Evolutionary conservation across 1,284 basidiomycete genomes (phyloP).

Genomic region (Neotropicomus parvogracilis): DNA sequence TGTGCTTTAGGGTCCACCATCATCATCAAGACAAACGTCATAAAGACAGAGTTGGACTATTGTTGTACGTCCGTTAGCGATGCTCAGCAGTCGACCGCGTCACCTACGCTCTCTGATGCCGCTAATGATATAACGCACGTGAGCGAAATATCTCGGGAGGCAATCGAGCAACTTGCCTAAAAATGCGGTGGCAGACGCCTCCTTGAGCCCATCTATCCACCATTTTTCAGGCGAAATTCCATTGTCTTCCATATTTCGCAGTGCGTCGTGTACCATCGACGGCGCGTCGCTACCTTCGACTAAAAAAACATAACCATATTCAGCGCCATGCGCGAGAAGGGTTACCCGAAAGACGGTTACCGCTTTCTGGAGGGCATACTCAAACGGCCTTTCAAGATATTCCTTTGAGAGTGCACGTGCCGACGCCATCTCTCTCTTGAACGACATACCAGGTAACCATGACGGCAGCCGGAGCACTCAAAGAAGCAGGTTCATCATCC

Average conservation of each 20-base stretch:
- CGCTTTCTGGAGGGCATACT: not conserved
- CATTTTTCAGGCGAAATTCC: not conserved
- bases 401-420: not conserved
- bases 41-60: not conserved
- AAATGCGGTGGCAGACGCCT: not conserved
- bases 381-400: not conserved
- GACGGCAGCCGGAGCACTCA: slow-evolving; percentile 2
- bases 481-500: not conserved
- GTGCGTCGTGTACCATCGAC: slow-evolving; percentile 6
- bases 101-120: not conserved
- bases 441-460: slow-evolving; percentile 14
- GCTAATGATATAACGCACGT: not conserved
- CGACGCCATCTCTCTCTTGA: not conserved
- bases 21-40: not conserved
- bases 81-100: not conserved
- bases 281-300: not conserved
- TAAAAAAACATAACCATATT: not conserved
- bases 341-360: not conserved
- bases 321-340: not conserved
- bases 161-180: not conserved
- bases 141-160: not conserved
- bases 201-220: slow-evolving; percentile 1
- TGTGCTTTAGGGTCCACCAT: not conserved
- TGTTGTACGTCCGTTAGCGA: not conserved
- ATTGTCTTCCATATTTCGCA: not conserved